Percentiles rank a stretch among this genome's conserved stretches.
Conservation (phyloP, 768 basidiomycete species). For the Punctularia strigosozonata region DNA sequence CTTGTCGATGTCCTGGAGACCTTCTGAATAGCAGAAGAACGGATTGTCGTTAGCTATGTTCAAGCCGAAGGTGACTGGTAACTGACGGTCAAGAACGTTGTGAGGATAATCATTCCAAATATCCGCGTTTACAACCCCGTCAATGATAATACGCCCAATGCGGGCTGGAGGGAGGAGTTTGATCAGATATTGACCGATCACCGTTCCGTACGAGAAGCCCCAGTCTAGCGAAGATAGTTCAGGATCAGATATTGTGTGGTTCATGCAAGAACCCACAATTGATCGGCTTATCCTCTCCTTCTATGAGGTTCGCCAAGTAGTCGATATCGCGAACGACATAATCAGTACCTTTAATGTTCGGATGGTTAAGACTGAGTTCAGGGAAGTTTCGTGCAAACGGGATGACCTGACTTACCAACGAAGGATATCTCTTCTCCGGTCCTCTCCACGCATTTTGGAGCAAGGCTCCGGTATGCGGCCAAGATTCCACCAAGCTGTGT, state of each 20-base stretch:
- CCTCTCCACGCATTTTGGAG: not conserved
- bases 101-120: not conserved
- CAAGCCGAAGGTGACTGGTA: not conserved
- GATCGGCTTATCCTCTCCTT: not conserved
- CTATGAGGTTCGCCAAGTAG: not conserved
- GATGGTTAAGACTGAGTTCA: constrained; percentile 1
- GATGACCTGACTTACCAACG: not conserved
- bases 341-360: not conserved
- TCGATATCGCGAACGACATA: not conserved
- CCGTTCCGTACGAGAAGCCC: not conserved
- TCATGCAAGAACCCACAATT: not conserved
- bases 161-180: not conserved
- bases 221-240: not conserved
- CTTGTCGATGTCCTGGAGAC: not conserved
- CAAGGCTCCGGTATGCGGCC: not conserved
- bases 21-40: too few relatives aligned
- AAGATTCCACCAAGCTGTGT: not conserved
- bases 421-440: not conserved
- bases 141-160: not conserved
- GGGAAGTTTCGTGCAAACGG: not conserved
- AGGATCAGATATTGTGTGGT: not conserved
- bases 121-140: not conserved
- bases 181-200: not conserved
- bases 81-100: not conserved
- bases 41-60: not conserved